A percentile compares a stretch with the other conserved stretches of the same genome.
These are phyloP conservation scores for Trichophyton equinum DNA, from an alignment of 2,329 filamentous ascomycete genomes.

Conservation along the genomic window DNA sequence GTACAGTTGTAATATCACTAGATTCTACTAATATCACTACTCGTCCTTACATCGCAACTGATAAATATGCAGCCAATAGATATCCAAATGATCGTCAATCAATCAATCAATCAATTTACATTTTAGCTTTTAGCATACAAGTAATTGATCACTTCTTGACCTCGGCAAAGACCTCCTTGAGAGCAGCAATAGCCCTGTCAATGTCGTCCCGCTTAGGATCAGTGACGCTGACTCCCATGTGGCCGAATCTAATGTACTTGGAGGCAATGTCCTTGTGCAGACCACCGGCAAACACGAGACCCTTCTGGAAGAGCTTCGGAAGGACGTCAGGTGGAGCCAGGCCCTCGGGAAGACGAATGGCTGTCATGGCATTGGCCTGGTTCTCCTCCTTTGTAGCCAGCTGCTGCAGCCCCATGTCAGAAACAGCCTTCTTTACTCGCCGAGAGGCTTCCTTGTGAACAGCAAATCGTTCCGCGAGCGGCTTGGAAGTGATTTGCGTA, in stretches of 20 bases:
- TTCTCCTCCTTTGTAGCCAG: constrained; percentile 74
- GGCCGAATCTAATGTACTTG: constrained; percentile 90
- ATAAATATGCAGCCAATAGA: not conserved
- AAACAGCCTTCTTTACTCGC: constrained; percentile 72
- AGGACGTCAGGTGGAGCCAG: constrained; percentile 71
- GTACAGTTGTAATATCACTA: constrained; percentile 3
- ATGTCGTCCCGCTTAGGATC: constrained; percentile 70
- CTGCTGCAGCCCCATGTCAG: constrained; percentile 73
- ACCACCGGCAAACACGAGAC: constrained; percentile 87
- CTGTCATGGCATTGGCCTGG: constrained; percentile 96
- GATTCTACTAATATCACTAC: not conserved
- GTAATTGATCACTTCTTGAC: constrained; percentile 46
- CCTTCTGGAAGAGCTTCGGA: constrained; percentile 71
- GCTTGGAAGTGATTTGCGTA: constrained; percentile 68
- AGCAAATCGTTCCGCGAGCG: constrained; percentile 71
- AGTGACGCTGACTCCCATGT: constrained; percentile 91
- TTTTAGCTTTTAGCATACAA: no score
- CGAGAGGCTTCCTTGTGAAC: constrained; percentile 67
- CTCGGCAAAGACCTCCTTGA: constrained; percentile 63
- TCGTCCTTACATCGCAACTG: not conserved
- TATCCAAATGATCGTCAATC: not conserved
- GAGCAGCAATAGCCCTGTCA: constrained; percentile 65
- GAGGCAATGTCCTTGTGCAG: constrained; percentile 90
- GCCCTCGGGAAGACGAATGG: constrained; percentile 82
- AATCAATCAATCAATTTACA: not conserved